Percentiles rank a stretch among this genome's conserved stretches.
phyloP scores from a whole-genome alignment of 108 stramenopile genomes.

The Discostella pseudostelligera region DNA sequence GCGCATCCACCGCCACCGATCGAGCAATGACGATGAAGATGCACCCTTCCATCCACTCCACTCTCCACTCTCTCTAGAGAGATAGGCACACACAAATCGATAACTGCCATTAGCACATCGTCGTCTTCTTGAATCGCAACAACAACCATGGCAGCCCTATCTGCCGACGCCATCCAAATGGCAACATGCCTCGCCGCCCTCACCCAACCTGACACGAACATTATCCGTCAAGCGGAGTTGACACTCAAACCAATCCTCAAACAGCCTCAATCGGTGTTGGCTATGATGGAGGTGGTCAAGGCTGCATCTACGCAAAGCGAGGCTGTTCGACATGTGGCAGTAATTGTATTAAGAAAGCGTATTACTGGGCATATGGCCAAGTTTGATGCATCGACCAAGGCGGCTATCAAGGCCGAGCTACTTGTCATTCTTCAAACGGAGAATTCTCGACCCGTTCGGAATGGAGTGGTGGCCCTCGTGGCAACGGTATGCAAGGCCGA shows the following conservation, averaged over 20 bases:
- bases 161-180: slow-evolving; percentile 50
- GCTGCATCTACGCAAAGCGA: slow-evolving; percentile 51
- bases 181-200: slow-evolving; percentile 65
- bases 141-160: slow-evolving; percentile 29
- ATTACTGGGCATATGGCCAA: slow-evolving; percentile 74
- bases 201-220: slow-evolving; percentile 85
- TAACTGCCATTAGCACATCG: no score
- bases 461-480: slow-evolving; percentile 77
- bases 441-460: slow-evolving; percentile 78
- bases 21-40: not conserved
- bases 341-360: slow-evolving; percentile 90
- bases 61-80: no score
- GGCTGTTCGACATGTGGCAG: slow-evolving; percentile 89
- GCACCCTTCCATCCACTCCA: not conserved
- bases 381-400: slow-evolving; percentile 63
- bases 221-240: slow-evolving; percentile 86
- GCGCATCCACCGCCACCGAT: no score
- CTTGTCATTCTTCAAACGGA: slow-evolving; percentile 74
- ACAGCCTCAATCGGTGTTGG: slow-evolving; percentile 71
- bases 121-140: slow-evolving; percentile 3
- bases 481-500: slow-evolving; percentile 74
- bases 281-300: slow-evolving; percentile 70
- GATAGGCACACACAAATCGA: no score
- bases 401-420: slow-evolving; percentile 64
- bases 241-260: slow-evolving; percentile 88